Base-by-base conservation (phyloP, 2,329 filamentous ascomycete species). In the Lasiodiplodia theobromae region DNA sequence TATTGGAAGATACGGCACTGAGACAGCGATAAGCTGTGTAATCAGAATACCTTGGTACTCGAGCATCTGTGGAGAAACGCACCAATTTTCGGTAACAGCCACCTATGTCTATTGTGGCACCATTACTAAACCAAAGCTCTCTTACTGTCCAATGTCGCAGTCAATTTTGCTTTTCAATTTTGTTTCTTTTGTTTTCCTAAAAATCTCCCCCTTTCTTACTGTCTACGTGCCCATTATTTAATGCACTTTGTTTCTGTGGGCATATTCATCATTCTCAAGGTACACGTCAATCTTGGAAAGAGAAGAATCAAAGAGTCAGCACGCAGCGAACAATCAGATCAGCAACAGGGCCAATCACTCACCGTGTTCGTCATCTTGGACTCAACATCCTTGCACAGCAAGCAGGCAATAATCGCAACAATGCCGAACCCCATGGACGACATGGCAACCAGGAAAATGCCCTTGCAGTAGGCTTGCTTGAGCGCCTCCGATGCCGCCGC, bases 361-460 rank as follows among this genome's bases (percentile, higher is more conserved):
- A 65, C 51, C 31, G 47, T 66, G 8, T 47, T 47, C 3, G 63
- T 66, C 63, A 66, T 66, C 37, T 56, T 66, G 7, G 51, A 40
- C 1, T 66, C 63, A 8, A 66, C 63, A 14, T 66, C 51, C 14
- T 66, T 66, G 51, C 63, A 74, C 14, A 67, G 71, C 40, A 75
- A 70, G 40, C 71, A 72, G 21, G 70, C 72, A 51, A 74, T 70
- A 23, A 74, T 71, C 10, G 71, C 70, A 18, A 72, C 23, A 21
- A 73, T 40, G 16, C 71, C 70, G 60, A 72, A 74, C 38, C 72
- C 71, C 67, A 75, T 53, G 8, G 69, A 71, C 23, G 71, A 71
- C 12, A 69, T 71, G 8, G 71, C 54, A 1, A 74, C 65, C 3
- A 69, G 69, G 3, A 72, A 67, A 10, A 74, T 71, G 1, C 25